Conservation (phyloP, 805 yeast genomes). For the Teunomyces cretensis region DNA sequence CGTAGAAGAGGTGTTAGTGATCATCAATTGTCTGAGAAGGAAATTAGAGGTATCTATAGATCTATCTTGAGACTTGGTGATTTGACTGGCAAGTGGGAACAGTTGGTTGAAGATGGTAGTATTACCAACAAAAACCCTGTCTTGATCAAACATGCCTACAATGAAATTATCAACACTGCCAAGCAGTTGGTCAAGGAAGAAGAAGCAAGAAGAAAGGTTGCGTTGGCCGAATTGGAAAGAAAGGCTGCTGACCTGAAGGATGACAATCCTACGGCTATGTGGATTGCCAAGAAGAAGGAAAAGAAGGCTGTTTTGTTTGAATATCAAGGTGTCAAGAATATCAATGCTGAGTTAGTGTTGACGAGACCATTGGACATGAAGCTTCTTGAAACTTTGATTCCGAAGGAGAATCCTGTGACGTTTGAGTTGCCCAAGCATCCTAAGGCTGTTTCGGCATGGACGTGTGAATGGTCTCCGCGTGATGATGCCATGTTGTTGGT, state of each 20-base stretch:
- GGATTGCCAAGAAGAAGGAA: conserved; percentile 72
- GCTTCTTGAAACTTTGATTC: conserved; percentile 53
- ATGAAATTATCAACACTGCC: conserved; percentile 67
- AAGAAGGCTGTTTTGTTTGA: conserved; percentile 89
- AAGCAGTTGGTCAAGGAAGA: conserved; percentile 61
- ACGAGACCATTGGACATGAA: conserved; percentile 85
- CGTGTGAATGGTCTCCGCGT: conserved; percentile 75
- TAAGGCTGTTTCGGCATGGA: conserved; percentile 89
- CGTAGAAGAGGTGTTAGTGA: conserved; percentile 28
- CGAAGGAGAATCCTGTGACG: conserved; percentile 52
- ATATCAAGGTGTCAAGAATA: conserved; percentile 78
- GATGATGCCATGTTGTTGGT: conserved; percentile 86
- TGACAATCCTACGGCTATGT: conserved; percentile 49
- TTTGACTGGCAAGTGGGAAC: conserved; percentile 73
- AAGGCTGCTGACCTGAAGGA: conserved; percentile 58
- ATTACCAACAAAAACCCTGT: conserved; percentile 82
- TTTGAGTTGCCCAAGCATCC: conserved; percentile 64
- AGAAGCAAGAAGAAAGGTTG: conserved; percentile 58
- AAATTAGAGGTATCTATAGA: conserved; percentile 80
- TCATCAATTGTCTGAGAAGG: conserved; percentile 74
- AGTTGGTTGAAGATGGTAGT: conserved; percentile 84
- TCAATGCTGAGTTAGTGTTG: conserved; percentile 86
- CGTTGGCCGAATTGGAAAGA: conserved; percentile 57
- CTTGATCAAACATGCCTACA: conserved; percentile 68
- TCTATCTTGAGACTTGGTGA: conserved; percentile 83